Conservation (phyloP, 768 basidiomycete species). For the Pleurotus salmoneostramineus region DNA sequence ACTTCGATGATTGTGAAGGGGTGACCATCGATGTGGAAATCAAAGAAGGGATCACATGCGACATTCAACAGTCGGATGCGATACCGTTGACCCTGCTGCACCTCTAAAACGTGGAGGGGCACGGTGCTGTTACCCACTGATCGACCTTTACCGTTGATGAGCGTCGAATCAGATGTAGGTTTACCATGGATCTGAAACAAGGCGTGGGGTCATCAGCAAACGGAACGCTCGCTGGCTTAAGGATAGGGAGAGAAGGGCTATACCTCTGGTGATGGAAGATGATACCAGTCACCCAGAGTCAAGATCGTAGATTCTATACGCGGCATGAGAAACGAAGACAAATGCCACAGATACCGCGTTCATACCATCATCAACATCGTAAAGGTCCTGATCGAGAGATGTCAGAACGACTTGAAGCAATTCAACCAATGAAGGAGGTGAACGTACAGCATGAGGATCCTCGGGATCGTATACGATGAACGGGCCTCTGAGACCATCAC, state of each 20-base stretch:
- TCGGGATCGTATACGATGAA: slow-evolving; percentile 7
- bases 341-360: no score
- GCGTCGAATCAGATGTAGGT: slow-evolving; percentile 22
- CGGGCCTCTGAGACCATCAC: slow-evolving; percentile 6
- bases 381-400: background rate
- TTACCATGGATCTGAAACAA: background rate
- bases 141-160: slow-evolving; percentile 46
- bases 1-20: slow-evolving; percentile 29
- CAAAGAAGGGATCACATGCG: slow-evolving; percentile 28
- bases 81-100: slow-evolving; percentile 36
- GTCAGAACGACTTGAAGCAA: background rate
- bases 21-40: slow-evolving; percentile 24
- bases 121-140: slow-evolving; percentile 27
- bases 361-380: background rate
- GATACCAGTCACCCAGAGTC: slow-evolving; percentile 33
- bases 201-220: background rate
- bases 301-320: slow-evolving; percentile 37
- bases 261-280: background rate
- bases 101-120: slow-evolving; percentile 32
- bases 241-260: background rate
- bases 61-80: slow-evolving; percentile 43
- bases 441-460: background rate
- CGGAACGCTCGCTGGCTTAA: background rate
- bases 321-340: background rate
- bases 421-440: background rate